These are phyloP conservation scores for Cryptococcus amylolentus DNA, from an alignment of 1,284 basidiomycete genomes.

Conservation along the genomic window DNA sequence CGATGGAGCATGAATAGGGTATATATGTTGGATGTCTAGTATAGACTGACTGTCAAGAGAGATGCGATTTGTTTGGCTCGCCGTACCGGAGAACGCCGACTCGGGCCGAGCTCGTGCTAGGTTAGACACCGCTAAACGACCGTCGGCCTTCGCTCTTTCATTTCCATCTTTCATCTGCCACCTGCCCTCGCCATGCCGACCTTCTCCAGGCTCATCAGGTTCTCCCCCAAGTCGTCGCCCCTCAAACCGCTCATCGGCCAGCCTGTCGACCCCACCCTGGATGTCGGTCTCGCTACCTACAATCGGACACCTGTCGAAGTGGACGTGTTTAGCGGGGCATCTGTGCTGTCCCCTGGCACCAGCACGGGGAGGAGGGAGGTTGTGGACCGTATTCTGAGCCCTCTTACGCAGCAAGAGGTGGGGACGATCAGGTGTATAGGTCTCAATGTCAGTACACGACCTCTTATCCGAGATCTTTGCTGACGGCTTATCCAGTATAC, in stretches of 20 bases:
- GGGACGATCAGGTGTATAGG: slow-evolving; percentile 48
- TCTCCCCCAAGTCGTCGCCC: slow-evolving; percentile 13
- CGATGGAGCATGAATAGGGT: not conserved
- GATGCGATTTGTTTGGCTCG: not conserved
- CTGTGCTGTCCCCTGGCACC: slow-evolving; percentile 40
- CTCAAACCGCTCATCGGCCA: slow-evolving; percentile 24
- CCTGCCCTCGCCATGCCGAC: slow-evolving; percentile 1
- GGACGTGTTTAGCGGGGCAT: slow-evolving; percentile 35
- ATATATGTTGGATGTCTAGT: not conserved
- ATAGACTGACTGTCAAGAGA: not conserved
- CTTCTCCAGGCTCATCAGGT: slow-evolving; percentile 20
- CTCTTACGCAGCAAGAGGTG: slow-evolving; percentile 36
- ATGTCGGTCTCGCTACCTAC: slow-evolving; percentile 48
- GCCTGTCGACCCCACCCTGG: slow-evolving; percentile 36
- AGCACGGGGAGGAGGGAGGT: slow-evolving; percentile 34
- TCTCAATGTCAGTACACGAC: slow-evolving; percentile 36
- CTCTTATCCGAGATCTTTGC: not conserved
- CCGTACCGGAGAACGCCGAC: too few species aligned
- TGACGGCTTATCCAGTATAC: slow-evolving; percentile 35
- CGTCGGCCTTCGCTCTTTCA: too few species aligned
- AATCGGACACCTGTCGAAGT: slow-evolving; percentile 31
- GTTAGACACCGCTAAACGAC: too few species aligned
- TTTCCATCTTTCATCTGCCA: too few species aligned
- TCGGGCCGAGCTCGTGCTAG: too few species aligned
- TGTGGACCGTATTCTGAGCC: slow-evolving; percentile 41